These are phyloP conservation scores for Blastobotrys aristatus DNA, from an alignment of 1,139 yeast genomes.

Conservation along the genomic window DNA sequence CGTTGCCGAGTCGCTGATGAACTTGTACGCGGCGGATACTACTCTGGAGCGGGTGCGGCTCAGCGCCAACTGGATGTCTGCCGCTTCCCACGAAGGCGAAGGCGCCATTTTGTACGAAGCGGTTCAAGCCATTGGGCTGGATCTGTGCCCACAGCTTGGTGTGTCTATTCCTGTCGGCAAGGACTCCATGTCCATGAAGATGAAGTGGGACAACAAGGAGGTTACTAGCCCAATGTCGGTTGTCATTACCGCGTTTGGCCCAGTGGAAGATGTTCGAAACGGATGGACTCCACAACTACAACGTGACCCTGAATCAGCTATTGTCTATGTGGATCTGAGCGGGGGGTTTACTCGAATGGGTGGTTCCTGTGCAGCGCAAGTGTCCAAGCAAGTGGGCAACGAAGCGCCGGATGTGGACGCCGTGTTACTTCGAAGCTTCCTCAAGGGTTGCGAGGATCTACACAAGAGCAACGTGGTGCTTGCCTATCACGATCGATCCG, in stretches of 20 bases:
- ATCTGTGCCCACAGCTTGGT: slow-evolving; percentile 89
- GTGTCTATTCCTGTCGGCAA: slow-evolving; percentile 96
- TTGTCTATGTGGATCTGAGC: slow-evolving; percentile 80
- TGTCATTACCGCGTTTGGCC: slow-evolving; percentile 85
- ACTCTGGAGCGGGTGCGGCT: slow-evolving; percentile 71
- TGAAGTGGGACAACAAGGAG: slow-evolving; percentile 89
- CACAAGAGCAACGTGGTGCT: slow-evolving; percentile 63
- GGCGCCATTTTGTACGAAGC: slow-evolving; percentile 95
- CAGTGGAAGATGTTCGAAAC: slow-evolving; percentile 75
- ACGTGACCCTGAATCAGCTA: slow-evolving; percentile 44
- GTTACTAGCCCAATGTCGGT: slow-evolving; percentile 95
- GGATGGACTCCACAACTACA: slow-evolving; percentile 94
- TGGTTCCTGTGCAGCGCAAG: slow-evolving; percentile 94
- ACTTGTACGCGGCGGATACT: slow-evolving; percentile 86
- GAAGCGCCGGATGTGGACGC: slow-evolving; percentile 78
- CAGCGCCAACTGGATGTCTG: slow-evolving; percentile 99
- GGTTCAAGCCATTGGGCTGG: slow-evolving; percentile 93
- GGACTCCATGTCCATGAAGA: slow-evolving; percentile 99
- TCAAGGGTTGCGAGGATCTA: slow-evolving; percentile 61
- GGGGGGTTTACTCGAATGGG: slow-evolving; percentile 56
- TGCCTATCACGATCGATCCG: slow-evolving; percentile 95
- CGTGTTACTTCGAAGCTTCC: slow-evolving; percentile 57
- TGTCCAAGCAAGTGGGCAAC: slow-evolving; percentile 79
- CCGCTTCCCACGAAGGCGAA: slow-evolving; percentile 93
- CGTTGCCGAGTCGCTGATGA: slow-evolving; percentile 91